Conservation (phyloP, 495 filamentous ascomycete genomes). For the Corynascus novoguineensis region DNA sequence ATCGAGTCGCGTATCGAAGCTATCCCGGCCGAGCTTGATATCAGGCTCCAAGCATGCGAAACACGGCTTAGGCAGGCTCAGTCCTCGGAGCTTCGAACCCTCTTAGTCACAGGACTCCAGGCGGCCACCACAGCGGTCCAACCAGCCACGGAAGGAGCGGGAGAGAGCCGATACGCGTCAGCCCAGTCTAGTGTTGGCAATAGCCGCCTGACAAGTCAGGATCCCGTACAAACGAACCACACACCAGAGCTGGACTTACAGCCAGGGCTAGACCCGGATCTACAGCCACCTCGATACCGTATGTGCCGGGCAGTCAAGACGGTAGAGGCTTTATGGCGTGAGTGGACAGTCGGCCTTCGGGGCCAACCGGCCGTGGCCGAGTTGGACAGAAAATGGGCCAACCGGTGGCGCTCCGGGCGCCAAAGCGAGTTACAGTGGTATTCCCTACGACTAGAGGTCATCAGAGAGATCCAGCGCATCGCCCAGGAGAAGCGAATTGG, state of each 20-base stretch:
- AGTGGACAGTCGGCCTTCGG: not conserved
- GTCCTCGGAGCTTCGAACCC: not conserved
- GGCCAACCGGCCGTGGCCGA: not conserved
- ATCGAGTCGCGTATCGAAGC: not conserved
- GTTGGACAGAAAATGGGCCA: not conserved
- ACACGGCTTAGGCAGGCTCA: not conserved
- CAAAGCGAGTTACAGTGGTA: not conserved
- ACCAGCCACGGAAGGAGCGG: not conserved
- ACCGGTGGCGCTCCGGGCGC: not conserved
- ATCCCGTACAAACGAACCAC: not conserved
- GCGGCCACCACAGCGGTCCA: not conserved
- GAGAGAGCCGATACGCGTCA: not conserved
- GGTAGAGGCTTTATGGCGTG: not conserved
- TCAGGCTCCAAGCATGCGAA: not conserved
- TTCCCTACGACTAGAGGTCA: not conserved
- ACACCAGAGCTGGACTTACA: not conserved
- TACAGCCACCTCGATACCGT: not conserved
- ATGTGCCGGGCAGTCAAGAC: not conserved
- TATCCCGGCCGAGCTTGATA: not conserved
- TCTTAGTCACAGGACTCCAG: not conserved
- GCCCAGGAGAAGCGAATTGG: not conserved
- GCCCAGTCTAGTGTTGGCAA: not conserved
- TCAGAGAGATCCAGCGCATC: slow-evolving; percentile 1
- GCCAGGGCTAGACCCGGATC: no score
- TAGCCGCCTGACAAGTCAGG: not conserved